Base-by-base conservation (phyloP, 129 eudicot genomes). In the Flaveria trinervia region DNA sequence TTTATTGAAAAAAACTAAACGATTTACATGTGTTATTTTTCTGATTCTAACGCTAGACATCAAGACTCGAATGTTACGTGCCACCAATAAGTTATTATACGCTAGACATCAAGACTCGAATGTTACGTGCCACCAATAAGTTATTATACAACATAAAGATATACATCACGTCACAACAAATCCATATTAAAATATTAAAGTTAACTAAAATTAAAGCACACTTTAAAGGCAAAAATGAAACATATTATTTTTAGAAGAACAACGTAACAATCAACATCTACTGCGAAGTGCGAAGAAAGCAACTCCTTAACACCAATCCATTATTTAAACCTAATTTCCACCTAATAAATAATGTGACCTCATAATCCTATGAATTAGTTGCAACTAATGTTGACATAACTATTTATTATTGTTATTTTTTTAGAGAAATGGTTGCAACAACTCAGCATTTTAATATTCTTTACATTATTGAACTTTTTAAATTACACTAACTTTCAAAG, bases 351-450 rank as follows among this genome's bases (percentile, higher is more conserved):
- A 48, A 74, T 80, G 70, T 9, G 33, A 66, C 71, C 60, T 56
- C 57, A 15, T 79, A 62, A 68, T 80, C 80, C 51, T 56, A 22
- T 25, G 52, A 46, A 57, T 80, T 80, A 46, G 84, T 80, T 80
- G 80, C 79, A 80, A 80, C 84, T 80, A 80, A 66, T 73, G 44
- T 65, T 65, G 74, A 65, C 48, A 65, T 59, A 68, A 4, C 9
- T 4, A 0, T 64, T 28, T 61, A 49, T 61, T 61, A 25, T 61
- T 26, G 28, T 28, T 64, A 12, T 28, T 64, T 11, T 57, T 57
- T 45, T 26, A 33, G 30, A 59, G 17, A 79, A 80, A 65, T 68
- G 83, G 83, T 73, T 80, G 83, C 74, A 80, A 80, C 83, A 80
- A 80, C 83, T 73, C 83, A 65, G 73, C 83, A 66, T 73, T 80